Evolutionary conservation across 257 asterid species (phyloP), one percentile per base, ranked within the genome.

Genomic region (Ocimum tenuiflorum): DNA sequence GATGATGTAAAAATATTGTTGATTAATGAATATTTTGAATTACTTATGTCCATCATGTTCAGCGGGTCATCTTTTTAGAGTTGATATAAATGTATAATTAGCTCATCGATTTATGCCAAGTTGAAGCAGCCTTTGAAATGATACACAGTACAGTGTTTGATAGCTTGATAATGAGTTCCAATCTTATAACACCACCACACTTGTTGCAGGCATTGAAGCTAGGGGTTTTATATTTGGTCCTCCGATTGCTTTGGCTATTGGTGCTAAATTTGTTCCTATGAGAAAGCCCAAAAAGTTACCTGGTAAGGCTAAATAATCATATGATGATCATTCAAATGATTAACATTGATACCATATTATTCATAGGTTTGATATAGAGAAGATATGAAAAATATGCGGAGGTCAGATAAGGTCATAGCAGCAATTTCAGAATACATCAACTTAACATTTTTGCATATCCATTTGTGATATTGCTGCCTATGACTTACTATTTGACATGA

Each of bases 221-320:
- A 83, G 97, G 70, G 98, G 98, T 15, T 91, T 89, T 60, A 91
- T 89, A 62, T 89, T 91, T 58, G 98, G 96, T 36, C 95, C 98
- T 81, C 98, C 98, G 14, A 91, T 91, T 68, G 98, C 98, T 8
- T 73, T 91, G 82, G 97, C 96, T 42, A 85, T 91, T 39, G 98
- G 96, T 60, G 96, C 98, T 7, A 91, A 91, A 72, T 89, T 91
- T 68, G 96, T 89, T 66, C 97, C 97, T 3, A 70, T 91, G 90
- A 85, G 98, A 67, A 91, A 91, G 76, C 98, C 98, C 54, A 87
- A 84, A 75, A 91, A 91, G 33, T 63, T 91, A 53, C 98, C 96
- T 14, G 98, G 98, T 91, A 79, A 13, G 22, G 64, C 60, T 70
- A 51, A 48, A 43, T 72, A 23, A 20, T 23, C 35, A 41, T 31